Percentiles rank a stretch among this genome's conserved stretches.
Conservation (phyloP, 2,329 filamentous ascomycete species). For the Chaetomium strumarium region DNA sequence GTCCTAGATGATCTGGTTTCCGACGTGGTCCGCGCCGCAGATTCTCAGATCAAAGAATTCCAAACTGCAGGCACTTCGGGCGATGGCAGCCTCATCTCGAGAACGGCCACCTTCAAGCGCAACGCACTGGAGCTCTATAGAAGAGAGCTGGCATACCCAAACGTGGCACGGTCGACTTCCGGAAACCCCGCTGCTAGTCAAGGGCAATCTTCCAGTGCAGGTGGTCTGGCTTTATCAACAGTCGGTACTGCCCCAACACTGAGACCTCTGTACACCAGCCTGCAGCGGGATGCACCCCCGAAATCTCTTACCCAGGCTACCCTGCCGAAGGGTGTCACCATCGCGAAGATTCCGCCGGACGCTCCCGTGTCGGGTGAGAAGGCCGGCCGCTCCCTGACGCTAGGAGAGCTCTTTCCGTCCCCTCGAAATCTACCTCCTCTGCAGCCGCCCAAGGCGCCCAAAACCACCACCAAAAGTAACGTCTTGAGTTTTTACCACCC, state of each 20-base stretch:
- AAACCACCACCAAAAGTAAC: slow-evolving; percentile 58
- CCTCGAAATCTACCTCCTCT: slow-evolving; percentile 59
- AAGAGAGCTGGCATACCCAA: slow-evolving; percentile 52
- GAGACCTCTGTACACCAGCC: slow-evolving; percentile 79
- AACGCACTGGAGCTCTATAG: slow-evolving; percentile 57
- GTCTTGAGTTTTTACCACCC: slow-evolving; percentile 34
- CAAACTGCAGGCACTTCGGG: slow-evolving; percentile 30
- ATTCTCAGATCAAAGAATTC: slow-evolving; percentile 41
- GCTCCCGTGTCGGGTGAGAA: slow-evolving; percentile 37
- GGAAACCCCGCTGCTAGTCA: slow-evolving; percentile 35
- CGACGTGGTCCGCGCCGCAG: slow-evolving; percentile 39
- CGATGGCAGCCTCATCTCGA: slow-evolving; percentile 35
- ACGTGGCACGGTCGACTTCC: slow-evolving; percentile 32
- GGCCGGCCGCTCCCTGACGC: slow-evolving; percentile 50
- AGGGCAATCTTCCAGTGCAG: slow-evolving; percentile 34
- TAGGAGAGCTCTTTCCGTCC: slow-evolving; percentile 69
- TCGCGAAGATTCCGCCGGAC: slow-evolving; percentile 57
- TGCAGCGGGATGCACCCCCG: slow-evolving; percentile 40
- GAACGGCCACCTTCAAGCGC: slow-evolving; percentile 53
- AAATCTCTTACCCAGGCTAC: slow-evolving; percentile 54
- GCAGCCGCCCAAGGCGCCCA: slow-evolving; percentile 66
- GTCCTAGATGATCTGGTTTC: slow-evolving; percentile 60
- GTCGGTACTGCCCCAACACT: slow-evolving; percentile 68
- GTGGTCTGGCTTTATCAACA: slow-evolving; percentile 65
- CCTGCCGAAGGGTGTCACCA: slow-evolving; percentile 68